Percentiles rank a stretch among this genome's conserved stretches.
These are phyloP conservation scores for Rosa lucieae DNA, from an alignment of 306 rosid genomes.

Conservation along the genomic window DNA sequence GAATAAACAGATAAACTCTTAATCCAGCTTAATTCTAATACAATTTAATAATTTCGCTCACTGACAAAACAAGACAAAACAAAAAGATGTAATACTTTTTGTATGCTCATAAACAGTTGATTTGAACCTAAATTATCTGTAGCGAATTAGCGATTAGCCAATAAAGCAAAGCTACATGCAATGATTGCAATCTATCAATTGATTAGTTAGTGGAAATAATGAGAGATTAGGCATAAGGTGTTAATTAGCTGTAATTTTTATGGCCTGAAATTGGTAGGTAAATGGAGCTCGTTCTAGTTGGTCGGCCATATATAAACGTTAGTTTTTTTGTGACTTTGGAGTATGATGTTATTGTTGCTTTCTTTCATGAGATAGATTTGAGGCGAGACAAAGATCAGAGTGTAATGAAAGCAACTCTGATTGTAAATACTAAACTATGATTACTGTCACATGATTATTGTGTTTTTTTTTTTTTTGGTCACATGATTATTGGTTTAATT, in stretches of 20 bases:
- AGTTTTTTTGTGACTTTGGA: neutral
- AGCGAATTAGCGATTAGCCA: neutral
- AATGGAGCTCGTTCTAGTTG: slow-evolving; percentile 5
- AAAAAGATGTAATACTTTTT: neutral
- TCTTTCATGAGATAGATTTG: neutral
- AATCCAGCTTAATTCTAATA: too few relatives aligned
- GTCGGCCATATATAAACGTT: slow-evolving; percentile 17
- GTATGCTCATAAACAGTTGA: neutral
- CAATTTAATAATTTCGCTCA: too few relatives aligned
- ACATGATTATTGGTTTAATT: neutral
- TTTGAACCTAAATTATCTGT: neutral
- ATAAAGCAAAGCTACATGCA: neutral
- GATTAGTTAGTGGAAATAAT: neutral
- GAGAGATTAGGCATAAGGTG: neutral
- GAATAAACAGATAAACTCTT: too few relatives aligned
- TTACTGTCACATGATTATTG: slow-evolving; percentile 5
- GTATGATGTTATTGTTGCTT: slow-evolving; percentile 7
- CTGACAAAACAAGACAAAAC: neutral
- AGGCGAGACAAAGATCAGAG: slow-evolving; percentile 10
- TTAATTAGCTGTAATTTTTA: neutral
- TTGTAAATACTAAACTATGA: slow-evolving; percentile 3
- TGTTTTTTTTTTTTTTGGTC: too few relatives aligned
- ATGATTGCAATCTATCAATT: too few relatives aligned
- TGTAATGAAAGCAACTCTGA: neutral
- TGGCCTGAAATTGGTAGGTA: slow-evolving; percentile 24